A percentile compares a stretch with the other conserved stretches of the same genome.
phyloP scores from a whole-genome alignment of 1,284 basidiomycete species.

The Ustilago bromivora region DNA sequence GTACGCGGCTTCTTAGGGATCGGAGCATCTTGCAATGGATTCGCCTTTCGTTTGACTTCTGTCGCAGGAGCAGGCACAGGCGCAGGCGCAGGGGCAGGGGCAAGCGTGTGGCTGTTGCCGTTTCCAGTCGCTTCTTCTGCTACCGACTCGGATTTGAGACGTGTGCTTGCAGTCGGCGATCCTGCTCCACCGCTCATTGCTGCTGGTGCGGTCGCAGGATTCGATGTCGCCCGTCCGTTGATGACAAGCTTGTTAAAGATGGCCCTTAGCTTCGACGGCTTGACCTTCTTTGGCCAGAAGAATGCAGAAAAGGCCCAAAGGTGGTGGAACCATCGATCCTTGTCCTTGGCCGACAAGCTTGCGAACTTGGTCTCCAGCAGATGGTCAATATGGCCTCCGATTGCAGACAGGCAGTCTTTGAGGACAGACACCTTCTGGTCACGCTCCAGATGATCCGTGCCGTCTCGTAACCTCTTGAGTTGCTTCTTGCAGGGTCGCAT shows the following conservation, averaged over 20 bases:
- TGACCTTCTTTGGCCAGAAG: conserved; percentile 92
- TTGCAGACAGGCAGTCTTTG: conserved; percentile 93
- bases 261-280: conserved; percentile 60
- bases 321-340: conserved; percentile 88
- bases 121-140: conserved; percentile 26
- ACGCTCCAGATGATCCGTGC: conserved; percentile 89
- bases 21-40: conserved; percentile 46
- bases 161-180: conserved; percentile 14
- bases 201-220: conserved; percentile 16
- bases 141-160: conserved; percentile 31
- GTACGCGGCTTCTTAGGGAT: conserved; percentile 57
- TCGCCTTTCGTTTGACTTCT: conserved; percentile 47
- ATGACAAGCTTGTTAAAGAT: conserved; percentile 64
- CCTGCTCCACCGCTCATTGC: conserved; percentile 13
- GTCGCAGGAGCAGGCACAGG: conserved; percentile 7
- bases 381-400: conserved; percentile 89
- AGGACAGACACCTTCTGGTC: conserved; percentile 95
- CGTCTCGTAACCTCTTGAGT: conserved; percentile 90
- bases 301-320: conserved; percentile 87
- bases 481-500: conserved; percentile 96
- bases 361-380: conserved; percentile 79
- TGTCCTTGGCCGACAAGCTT: conserved; percentile 80
- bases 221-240: conserved; percentile 32
- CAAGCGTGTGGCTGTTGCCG: conserved; percentile 10
- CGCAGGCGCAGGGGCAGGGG: background rate